Base-by-base conservation (phyloP, 208 protist genomes). In the Trypanosoma platydactyli region DNA sequence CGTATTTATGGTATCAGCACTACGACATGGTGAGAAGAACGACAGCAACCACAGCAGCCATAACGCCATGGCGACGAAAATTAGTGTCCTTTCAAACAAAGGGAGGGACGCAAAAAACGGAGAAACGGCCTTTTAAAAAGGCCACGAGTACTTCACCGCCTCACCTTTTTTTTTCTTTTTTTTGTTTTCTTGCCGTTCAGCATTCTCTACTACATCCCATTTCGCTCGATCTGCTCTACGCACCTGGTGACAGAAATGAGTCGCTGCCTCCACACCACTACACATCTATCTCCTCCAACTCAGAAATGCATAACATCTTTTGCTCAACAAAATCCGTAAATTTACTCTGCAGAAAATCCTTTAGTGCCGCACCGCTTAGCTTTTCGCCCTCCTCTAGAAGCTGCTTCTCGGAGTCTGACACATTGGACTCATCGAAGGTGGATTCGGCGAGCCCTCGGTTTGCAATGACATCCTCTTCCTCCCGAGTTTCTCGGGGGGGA, bases 251-350 rank as follows among this genome's bases (percentile, higher is more conserved):
- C n/a, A n/a, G n/a, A n/a, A n/a, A n/a, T n/a, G n/a, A n/a, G n/a
- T n/a, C n/a, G n/a, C n/a, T n/a, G n/a, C n/a, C n/a, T 20, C 9
- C 25, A 38, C 25, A 38, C 51, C 20, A 4, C 16, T 48, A 65
- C 18, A 24, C 20, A 49, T 68, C 42, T 11, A 18, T 53, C 48
- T 61, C 57, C 29, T 77, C 64, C 44, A 71, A 50, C 7, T 77
- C 60, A 59, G 46, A 3, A 60, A 77, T 30, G 27, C 22, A 56
- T 33, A 22, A 1, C 33, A 44, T 40, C 40, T 80, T 76, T 7
- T 87, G 60, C 58, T 91, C 80, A 49, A 84, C 63, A 55, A 80
- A 92, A 46, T 95, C 89, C n/a, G 81, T 67, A 71, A 95, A 95
- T 44, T 95, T 87, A 20, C 76, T 74, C 57, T 89, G 71, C 41